Conservation (phyloP, 1,139 yeast genomes). For the Magnusiomyces suaveolens region DNA sequence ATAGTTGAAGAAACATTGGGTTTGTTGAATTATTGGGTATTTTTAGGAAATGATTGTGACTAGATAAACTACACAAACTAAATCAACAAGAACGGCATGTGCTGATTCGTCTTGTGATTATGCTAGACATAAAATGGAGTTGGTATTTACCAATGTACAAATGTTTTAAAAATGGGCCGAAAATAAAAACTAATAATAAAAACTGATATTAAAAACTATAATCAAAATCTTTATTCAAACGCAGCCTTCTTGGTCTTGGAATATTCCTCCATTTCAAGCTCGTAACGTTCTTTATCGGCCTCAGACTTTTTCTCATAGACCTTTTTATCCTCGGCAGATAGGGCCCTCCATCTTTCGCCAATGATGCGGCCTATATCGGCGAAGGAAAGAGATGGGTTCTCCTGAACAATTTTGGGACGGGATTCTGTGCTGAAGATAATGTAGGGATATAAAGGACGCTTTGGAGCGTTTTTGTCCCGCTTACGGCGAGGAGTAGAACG, state of each 20-base stretch:
- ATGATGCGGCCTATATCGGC: slow-evolving; percentile 27
- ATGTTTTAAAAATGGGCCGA: too few relatives aligned
- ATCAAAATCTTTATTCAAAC: not conserved
- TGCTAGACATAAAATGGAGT: too few relatives aligned
- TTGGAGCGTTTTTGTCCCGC: slow-evolving; percentile 41
- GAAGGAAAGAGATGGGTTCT: not conserved
- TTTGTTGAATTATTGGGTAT: too few relatives aligned
- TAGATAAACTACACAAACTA: too few relatives aligned
- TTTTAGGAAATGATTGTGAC: too few relatives aligned
- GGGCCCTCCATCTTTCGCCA: slow-evolving; percentile 46
- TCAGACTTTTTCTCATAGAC: slow-evolving; percentile 46
- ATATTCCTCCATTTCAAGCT: slow-evolving; percentile 36
- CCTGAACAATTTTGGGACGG: slow-evolving; percentile 10
- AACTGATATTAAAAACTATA: too few relatives aligned
- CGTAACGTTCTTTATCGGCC: slow-evolving; percentile 45
- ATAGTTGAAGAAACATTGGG: too few relatives aligned
- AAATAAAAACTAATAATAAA: too few relatives aligned
- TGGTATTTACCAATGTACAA: too few relatives aligned
- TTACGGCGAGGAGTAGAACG: not conserved
- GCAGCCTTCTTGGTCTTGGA: not conserved
- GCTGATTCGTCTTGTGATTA: too few relatives aligned
- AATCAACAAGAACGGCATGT: too few relatives aligned
- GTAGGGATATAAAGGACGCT: slow-evolving; percentile 63
- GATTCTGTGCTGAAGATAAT: slow-evolving; percentile 53
- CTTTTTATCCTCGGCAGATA: slow-evolving; percentile 38